A percentile compares a stretch with the other conserved stretches of the same genome.
These are phyloP conservation scores for Metarhizium humberi DNA, from an alignment of 2,329 filamentous ascomycete genomes.

Conservation along the genomic window DNA sequence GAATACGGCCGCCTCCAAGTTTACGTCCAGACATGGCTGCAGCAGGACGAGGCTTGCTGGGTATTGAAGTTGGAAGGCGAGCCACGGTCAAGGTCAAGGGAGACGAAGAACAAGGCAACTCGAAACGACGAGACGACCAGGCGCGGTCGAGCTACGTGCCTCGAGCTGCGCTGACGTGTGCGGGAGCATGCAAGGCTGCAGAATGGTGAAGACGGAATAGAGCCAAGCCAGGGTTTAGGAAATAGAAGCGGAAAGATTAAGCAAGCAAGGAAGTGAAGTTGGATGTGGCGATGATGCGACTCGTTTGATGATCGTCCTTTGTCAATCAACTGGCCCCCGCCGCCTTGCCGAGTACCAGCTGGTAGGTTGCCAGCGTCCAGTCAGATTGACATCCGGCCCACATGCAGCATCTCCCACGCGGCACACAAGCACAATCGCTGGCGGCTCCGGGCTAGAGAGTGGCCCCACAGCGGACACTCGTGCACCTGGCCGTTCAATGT, in stretches of 20 bases:
- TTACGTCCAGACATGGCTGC: slow-evolving; percentile 68
- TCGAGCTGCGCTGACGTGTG: slow-evolving; percentile 17
- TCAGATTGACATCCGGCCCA: no score
- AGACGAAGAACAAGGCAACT: slow-evolving; percentile 3
- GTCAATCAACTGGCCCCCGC: no score
- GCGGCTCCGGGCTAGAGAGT: no score
- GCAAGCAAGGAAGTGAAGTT: not conserved
- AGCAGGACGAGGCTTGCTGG: not conserved
- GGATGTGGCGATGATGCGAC: slow-evolving; percentile 3
- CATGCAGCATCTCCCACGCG: no score
- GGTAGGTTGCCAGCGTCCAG: no score
- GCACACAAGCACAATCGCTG: no score
- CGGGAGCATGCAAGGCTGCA: slow-evolving; percentile 5
- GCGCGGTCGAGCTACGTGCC: slow-evolving; percentile 23
- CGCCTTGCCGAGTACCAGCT: no score
- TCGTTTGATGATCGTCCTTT: not conserved
- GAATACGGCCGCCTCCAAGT: slow-evolving; percentile 83
- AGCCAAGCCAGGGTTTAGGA: not conserved
- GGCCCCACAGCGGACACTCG: no score
- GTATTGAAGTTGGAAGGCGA: not conserved
- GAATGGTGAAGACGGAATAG: not conserved
- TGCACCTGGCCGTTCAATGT: no score
- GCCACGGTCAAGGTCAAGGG: not conserved
- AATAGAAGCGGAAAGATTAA: not conserved
- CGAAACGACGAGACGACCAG: slow-evolving; percentile 20